Percentiles rank a stretch among this genome's conserved stretches.
Conservation (phyloP, 495 filamentous ascomycete species). For the Halenospora varia region DNA sequence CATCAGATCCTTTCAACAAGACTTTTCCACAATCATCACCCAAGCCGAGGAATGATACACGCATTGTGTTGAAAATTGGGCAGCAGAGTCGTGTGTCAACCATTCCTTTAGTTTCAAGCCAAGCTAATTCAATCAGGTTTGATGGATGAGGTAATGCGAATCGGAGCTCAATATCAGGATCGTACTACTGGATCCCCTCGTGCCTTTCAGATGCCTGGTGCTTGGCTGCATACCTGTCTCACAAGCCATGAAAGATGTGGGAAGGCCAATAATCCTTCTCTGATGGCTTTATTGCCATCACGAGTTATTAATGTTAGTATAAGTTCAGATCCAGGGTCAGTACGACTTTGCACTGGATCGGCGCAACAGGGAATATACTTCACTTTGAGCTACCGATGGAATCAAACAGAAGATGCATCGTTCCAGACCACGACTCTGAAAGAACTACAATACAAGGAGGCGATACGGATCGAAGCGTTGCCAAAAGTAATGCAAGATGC, state of each 20-base stretch:
- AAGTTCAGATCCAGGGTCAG: neutral
- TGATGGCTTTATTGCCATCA: neutral
- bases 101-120: neutral
- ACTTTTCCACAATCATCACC: neutral
- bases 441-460: neutral
- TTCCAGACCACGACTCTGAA: neutral
- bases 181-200: neutral
- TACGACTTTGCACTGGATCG: neutral
- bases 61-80: neutral
- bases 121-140: neutral
- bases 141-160: neutral
- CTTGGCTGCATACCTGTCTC: neutral
- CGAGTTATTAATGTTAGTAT: neutral
- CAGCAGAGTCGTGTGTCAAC: neutral
- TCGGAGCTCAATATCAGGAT: neutral
- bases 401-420: neutral
- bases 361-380: neutral
- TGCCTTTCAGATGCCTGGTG: neutral
- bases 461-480: slow-evolving; percentile 2
- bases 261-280: neutral
- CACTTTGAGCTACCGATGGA: neutral
- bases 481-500: slow-evolving; percentile 28
- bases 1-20: neutral
- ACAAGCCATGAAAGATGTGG: neutral
- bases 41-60: neutral